Evolutionary conservation across 192 early-diverging fungal species (phyloP), one percentile per base, ranked within the genome.

Genomic region (Backusella australiensis): DNA sequence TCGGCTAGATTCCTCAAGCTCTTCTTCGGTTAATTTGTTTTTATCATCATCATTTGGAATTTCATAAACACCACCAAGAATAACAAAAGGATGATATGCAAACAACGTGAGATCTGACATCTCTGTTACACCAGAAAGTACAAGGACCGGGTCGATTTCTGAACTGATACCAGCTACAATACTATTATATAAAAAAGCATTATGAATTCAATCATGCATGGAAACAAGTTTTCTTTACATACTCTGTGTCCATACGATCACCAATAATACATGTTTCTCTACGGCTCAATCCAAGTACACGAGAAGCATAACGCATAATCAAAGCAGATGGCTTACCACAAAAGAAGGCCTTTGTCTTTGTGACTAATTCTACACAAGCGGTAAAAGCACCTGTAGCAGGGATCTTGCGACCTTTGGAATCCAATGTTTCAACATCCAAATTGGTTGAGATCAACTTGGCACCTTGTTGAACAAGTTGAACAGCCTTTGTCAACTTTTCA

Each of bases 191-290:
- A 36, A 38, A 11, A 69, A 69, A 35, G 11, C 9, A 69, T 63
- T 29, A 5, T 56, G 19, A 23, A 9, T 63, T 11, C 29, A 29
- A 14, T 2, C 4, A 44, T 44, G 15, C 15, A 44, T 14, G 5
- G 15, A 44, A 15, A 15, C 3, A 17, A 35, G 2, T 12, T 44
- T 44, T 44, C 3, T 44, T 11, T 19, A 35, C 56, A 41, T 41
- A 69, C 68, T 90, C 89, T 69, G 89, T 90, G 73, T 90, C 88
- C 87, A 90, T 88, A 56, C 89, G 86, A 69, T 90, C 89, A 66
- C 89, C 89, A 77, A 90, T 85, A 34, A 90, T 89, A 75, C 88
- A 89, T 15, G 87, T 89, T 34, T 89, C 87, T 21, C 82, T 77
- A 71, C 89, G 85, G 65, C 56, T 74, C 12, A 85, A 74, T 15